Base-by-base conservation (phyloP, 192 early-diverging fungal genomes). In the Backusella macrospora region DNA sequence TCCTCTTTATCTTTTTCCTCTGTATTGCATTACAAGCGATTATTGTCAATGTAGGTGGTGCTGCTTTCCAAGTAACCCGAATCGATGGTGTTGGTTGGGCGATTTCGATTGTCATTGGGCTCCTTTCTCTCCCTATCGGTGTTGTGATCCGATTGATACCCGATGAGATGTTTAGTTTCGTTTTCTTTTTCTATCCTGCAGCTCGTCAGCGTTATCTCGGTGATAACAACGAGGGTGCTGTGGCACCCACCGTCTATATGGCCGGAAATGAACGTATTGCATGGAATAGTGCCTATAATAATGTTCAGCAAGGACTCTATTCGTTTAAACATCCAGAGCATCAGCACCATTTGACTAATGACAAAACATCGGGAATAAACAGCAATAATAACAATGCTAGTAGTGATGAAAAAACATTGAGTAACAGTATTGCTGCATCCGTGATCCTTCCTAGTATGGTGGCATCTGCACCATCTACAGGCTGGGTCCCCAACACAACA, bases 1-100 rank as follows among this genome's bases (percentile, higher is more conserved):
- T 99, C 70, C 70, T 92, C 10, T 71, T 74, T 43, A 96, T 99
- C 48, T 85, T 97, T 55, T 49, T 92, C 39, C 83, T 94, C 49
- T 92, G 92, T 45, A 82, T 93, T 2, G 40, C 91, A 10, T 83
- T 90, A 26, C 98, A 99, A 85, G 83, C 88, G 9, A 84, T 99
- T 49, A 98, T 99, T 68, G 86, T 98, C 26, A 77, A 93, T 76
- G 96, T 97, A 86, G 96, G 95, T 49, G 91, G 93, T 23, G 78
- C 84, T 6, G 96, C 93, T 0, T 99, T 99, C 84, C 88, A 92
- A 68, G 91, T 92, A 2, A 83, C 80, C 6, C 84, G 76, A 10
- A 81, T 98, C 29, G 79, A 83, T 66, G 92, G 86, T 13, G 80
- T 79, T 26, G 88, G 93, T 62, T 99, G 98, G 98, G 82, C 81